These are phyloP conservation scores for Geranium rotundifolium DNA, from an alignment of 345 rosid genomes.

Conservation along the genomic window DNA sequence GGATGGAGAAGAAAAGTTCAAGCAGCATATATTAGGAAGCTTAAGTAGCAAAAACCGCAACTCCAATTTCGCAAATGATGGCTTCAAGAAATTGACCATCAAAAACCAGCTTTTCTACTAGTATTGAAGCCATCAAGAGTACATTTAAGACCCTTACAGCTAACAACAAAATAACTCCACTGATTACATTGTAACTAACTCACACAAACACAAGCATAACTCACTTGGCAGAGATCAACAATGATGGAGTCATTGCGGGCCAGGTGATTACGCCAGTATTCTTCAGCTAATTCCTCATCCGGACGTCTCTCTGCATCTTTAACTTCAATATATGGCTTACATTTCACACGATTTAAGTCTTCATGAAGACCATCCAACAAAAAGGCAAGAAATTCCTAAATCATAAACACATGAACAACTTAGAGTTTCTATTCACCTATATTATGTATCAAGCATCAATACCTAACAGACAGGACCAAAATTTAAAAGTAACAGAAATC, in stretches of 20 bases:
- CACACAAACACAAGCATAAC: slow-evolving; percentile 1
- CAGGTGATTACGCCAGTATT: slow-evolving; percentile 49
- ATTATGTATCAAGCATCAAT: neutral
- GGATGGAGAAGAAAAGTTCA: slow-evolving; percentile 1
- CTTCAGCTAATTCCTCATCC: slow-evolving; percentile 59
- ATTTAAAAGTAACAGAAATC: slow-evolving; percentile 5
- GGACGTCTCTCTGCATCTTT: slow-evolving; percentile 40
- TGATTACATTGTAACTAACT: neutral
- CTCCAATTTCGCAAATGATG: neutral
- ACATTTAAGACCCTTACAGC: neutral
- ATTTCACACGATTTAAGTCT: slow-evolving; percentile 63
- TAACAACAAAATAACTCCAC: neutral
- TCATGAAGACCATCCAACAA: slow-evolving; percentile 76
- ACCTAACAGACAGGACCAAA: neutral
- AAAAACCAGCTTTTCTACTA: neutral
- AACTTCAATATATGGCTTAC: slow-evolving; percentile 50
- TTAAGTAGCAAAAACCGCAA: neutral
- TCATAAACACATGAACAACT: slow-evolving; percentile 5
- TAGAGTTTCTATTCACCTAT: neutral
- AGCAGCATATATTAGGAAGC: neutral
- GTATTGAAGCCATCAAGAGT: neutral
- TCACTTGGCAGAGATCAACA: slow-evolving; percentile 55
- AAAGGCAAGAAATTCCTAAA: slow-evolving; percentile 61
- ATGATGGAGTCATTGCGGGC: slow-evolving; percentile 65
- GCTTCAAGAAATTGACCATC: neutral